Evolutionary conservation across 2,329 filamentous ascomycete genomes (phyloP).

Genomic region (Nigrograna mackinnonii): DNA sequence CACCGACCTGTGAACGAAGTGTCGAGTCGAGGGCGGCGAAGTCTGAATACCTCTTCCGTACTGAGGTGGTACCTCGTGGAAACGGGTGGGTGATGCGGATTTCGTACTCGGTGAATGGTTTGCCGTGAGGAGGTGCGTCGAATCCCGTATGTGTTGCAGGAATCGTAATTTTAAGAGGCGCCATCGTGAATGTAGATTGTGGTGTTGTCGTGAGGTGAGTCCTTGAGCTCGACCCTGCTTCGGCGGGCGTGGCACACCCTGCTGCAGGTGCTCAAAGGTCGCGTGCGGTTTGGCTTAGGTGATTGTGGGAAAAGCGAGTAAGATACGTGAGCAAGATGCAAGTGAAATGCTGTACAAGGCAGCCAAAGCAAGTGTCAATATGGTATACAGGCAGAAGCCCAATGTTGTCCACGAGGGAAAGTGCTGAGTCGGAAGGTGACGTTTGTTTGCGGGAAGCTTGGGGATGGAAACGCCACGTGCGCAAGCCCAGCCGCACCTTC

Average conservation of each 20-base stretch:
- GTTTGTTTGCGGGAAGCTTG: conserved; percentile 2
- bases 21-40: conserved; percentile 69
- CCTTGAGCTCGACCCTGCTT: too few species aligned
- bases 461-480: conserved; percentile 4
- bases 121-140: conserved; percentile 52
- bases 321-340: too few species aligned
- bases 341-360: too few species aligned
- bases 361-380: too few species aligned
- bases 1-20: conserved; percentile 63
- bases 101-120: conserved; percentile 78
- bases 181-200: too few species aligned
- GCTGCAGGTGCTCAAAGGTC: too few species aligned
- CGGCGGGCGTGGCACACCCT: too few species aligned
- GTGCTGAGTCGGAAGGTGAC: background rate
- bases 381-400: conserved; percentile 1
- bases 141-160: conserved; percentile 53
- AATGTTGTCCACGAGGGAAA: background rate
- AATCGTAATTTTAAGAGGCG: conserved; percentile 52
- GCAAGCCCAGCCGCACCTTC: too few species aligned
- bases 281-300: too few species aligned
- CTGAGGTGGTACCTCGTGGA: conserved; percentile 73
- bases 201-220: too few species aligned
- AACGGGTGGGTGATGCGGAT: conserved; percentile 76
- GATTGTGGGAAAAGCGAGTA: too few species aligned
- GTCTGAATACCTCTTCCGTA: conserved; percentile 83